Evolutionary conservation across 352 stramenopile genomes (phyloP).

Genomic region (Pythium oligandrum): DNA sequence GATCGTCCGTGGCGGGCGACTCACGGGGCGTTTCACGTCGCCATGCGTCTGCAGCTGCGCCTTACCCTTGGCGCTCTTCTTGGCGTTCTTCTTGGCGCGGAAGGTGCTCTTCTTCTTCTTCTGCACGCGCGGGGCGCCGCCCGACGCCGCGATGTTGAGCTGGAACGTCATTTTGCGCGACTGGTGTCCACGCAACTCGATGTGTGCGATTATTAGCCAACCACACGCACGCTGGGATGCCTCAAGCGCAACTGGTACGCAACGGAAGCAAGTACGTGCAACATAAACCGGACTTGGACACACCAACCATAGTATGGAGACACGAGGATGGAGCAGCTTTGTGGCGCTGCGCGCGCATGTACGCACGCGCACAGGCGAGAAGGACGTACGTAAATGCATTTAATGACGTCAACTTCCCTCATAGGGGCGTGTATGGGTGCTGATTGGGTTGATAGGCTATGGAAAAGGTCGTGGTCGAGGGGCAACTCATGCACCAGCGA

Average conservation of each 20-base stretch:
- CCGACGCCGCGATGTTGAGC: constrained; percentile 73
- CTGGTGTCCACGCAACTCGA: background rate
- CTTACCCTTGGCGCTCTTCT: constrained; percentile 44
- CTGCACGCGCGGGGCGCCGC: constrained; percentile 16
- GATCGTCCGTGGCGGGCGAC: background rate
- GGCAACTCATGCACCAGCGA: constrained; percentile 69
- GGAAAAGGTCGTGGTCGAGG: constrained; percentile 44
- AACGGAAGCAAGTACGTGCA: constrained; percentile 3
- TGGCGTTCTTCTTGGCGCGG: constrained; percentile 67
- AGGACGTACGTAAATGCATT: background rate
- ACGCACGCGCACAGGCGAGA: constrained; percentile 19
- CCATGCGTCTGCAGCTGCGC: background rate
- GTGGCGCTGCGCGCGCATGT: constrained; percentile 33
- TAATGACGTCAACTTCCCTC: no score
- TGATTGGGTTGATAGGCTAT: no score
- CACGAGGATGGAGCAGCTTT: constrained; percentile 37
- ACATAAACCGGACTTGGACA: background rate
- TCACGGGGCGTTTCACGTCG: background rate
- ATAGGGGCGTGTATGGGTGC: no score
- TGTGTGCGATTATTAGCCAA: no score
- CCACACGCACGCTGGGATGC: no score
- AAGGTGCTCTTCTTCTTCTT: constrained; percentile 79
- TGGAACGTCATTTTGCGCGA: constrained; percentile 36
- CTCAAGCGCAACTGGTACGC: constrained; percentile 3
- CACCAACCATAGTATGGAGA: no score